phyloP scores from a whole-genome alignment of 139 green algal species.

The Chlamydomonas sp. region DNA sequence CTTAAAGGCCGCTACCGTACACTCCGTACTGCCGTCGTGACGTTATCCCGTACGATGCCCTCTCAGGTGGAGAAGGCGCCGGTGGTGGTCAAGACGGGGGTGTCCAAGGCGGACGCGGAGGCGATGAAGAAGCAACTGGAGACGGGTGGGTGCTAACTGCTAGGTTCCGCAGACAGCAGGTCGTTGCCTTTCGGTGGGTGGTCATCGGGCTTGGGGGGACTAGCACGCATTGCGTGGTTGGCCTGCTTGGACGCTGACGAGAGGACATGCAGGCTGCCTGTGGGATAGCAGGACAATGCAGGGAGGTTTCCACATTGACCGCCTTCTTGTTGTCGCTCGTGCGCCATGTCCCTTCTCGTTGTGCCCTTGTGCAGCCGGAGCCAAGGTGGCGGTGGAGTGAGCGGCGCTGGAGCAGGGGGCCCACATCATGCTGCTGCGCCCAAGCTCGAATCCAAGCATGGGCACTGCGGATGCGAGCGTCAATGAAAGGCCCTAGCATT shows the following conservation, averaged over 20 bases:
- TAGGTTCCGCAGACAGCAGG: not conserved
- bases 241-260: too few relatives aligned
- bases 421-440: not conserved
- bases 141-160: constrained; percentile 62
- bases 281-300: too few relatives aligned
- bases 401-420: not conserved
- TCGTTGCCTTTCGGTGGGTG: not conserved
- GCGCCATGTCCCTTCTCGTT: not conserved
- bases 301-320: too few relatives aligned
- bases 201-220: not conserved
- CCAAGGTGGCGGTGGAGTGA: constrained; percentile 27
- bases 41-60: not conserved
- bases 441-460: too few relatives aligned
- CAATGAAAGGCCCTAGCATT: too few relatives aligned
- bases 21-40: not conserved
- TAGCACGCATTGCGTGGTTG: constrained; percentile 10
- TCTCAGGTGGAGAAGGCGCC: constrained; percentile 93
- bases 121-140: constrained; percentile 92
- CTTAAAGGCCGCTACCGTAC: too few relatives aligned
- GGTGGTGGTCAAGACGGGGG: constrained; percentile 84
- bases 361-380: constrained; percentile 15
- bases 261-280: too few relatives aligned
- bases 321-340: too few relatives aligned
- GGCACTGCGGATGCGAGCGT: too few relatives aligned
- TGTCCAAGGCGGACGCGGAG: constrained; percentile 97